A percentile compares a stretch with the other conserved stretches of the same genome.
These are phyloP conservation scores for Flaveria robusta DNA, from an alignment of 129 eudicot genomes.

Conservation along the genomic window DNA sequence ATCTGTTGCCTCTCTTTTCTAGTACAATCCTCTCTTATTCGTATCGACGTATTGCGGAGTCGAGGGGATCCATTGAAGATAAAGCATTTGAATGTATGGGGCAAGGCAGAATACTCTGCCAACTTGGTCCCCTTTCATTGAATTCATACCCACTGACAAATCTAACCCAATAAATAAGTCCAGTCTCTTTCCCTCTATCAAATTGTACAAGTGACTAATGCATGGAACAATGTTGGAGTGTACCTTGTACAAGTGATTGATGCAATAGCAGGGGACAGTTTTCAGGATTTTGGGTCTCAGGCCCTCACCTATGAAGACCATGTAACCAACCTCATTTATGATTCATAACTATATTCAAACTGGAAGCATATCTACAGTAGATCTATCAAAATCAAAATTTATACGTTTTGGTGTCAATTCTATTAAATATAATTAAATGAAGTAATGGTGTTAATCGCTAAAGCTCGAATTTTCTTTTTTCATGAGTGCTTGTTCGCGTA, in stretches of 20 bases:
- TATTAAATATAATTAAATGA: too few relatives aligned
- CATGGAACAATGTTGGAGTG: constrained; percentile 5
- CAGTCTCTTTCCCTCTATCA: not conserved
- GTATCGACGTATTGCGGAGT: too few relatives aligned
- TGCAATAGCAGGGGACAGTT: constrained; percentile 24
- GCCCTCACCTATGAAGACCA: constrained; percentile 20
- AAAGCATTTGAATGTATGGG: not conserved
- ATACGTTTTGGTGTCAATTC: not conserved
- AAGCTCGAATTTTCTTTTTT: too few relatives aligned
- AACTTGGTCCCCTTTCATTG: constrained; percentile 26
- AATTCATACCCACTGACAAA: constrained; percentile 34
- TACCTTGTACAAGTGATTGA: constrained; percentile 19
- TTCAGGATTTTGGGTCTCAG: constrained; percentile 16
- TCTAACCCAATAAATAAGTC: constrained; percentile 19
- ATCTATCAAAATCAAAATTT: constrained; percentile 3
- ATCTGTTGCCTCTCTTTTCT: too few relatives aligned
- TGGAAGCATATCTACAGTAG: not conserved
- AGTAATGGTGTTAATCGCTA: too few relatives aligned
- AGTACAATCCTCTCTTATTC: too few relatives aligned
- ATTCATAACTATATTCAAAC: constrained; percentile 8
- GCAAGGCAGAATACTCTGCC: not conserved
- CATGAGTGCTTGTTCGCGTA: too few relatives aligned
- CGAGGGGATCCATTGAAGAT: too few relatives aligned
- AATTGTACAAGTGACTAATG: constrained; percentile 20
- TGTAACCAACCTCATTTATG: constrained; percentile 25